These are phyloP conservation scores for Eucalyptus pauciflora DNA, from an alignment of 345 rosid species.

Conservation along the genomic window DNA sequence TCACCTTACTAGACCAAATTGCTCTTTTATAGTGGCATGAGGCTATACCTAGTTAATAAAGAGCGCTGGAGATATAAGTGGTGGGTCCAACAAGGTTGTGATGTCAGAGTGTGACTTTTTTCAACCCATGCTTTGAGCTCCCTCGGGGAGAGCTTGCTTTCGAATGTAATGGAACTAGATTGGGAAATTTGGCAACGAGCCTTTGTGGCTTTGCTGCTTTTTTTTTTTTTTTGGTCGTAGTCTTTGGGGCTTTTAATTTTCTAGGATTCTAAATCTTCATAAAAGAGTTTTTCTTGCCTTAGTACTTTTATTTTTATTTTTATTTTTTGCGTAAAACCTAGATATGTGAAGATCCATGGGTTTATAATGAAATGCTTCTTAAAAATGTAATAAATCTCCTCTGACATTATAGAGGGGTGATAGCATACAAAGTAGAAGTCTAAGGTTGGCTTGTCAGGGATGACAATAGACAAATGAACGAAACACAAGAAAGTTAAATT, in stretches of 20 bases:
- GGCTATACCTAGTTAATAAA: too few species aligned
- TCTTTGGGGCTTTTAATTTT: neutral
- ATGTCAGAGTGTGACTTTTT: fast-evolving
- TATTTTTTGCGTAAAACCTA: neutral
- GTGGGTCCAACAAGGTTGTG: too few species aligned
- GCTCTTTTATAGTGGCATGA: too few species aligned
- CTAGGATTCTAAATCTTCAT: neutral
- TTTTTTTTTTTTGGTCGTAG: fast-evolving
- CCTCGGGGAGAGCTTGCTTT: neutral
- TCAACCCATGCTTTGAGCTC: too few species aligned
- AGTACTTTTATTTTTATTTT: too few species aligned
- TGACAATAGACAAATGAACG: neutral
- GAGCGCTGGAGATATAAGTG: fast-evolving
- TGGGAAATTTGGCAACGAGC: too few species aligned
- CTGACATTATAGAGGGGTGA: fast-evolving
- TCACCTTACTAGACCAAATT: too few species aligned
- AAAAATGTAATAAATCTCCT: fast-evolving
- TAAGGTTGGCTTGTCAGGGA: neutral
- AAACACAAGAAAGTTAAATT: too few species aligned
- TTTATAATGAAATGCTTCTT: too few species aligned
- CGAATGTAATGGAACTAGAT: neutral
- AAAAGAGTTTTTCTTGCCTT: neutral
- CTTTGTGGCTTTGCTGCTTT: too few species aligned
- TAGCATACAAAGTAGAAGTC: too few species aligned
- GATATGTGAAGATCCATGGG: neutral